Base-by-base conservation (phyloP, 1,284 basidiomycete species). In the Fistulinella cinereoalba region DNA sequence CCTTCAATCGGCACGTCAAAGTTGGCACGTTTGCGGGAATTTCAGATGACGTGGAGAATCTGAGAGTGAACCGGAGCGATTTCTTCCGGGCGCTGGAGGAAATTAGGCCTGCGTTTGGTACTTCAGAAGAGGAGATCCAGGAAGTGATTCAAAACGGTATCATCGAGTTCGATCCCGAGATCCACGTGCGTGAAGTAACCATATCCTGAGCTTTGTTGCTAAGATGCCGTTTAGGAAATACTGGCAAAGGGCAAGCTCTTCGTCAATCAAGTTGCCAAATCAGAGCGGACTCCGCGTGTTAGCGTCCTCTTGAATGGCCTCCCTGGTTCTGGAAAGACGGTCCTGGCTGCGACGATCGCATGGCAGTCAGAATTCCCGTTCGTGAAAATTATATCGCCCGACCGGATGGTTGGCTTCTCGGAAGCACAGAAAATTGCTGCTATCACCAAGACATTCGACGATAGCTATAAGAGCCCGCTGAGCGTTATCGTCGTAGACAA, bases 401-500 rank as follows among this genome's bases (percentile, higher is more conserved):
- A 99, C 62, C 88, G 81, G 59, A 98, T 99, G 96, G 92, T 99
- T 47, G 97, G 97, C 8, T 96, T 84, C 70, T 83, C 83, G 21
- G 97, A 99, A 64, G 67, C 77, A 12, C 91, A 94, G 65, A 99
- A 99, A 74, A 88, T 99, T 45, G 77, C 85, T 2, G 83, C 94
- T 8, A 89, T 99, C 59, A 91, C 85, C 69, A 98, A 97, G 71
- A 82, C 95, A 10, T 99, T 99, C 69, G 79, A 81, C 51, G 97
- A 99, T 70, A 93, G 92, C 55, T 97, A 98, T 74, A 99, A 98
- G 79, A 94, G 90, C 74, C 95, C 96, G 4, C 64, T 97, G 56
- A 97, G 94, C 63, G 91, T 98, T 11, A 85, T 99, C 49, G 93
- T 99, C 12, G 87, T 99, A n/a, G 97, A 99, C 62, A 92, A 84